Percentiles rank a stretch among this genome's conserved stretches.
Evolutionary conservation across 345 rosid species (phyloP).

Genomic region (Noccaea caerulescens): DNA sequence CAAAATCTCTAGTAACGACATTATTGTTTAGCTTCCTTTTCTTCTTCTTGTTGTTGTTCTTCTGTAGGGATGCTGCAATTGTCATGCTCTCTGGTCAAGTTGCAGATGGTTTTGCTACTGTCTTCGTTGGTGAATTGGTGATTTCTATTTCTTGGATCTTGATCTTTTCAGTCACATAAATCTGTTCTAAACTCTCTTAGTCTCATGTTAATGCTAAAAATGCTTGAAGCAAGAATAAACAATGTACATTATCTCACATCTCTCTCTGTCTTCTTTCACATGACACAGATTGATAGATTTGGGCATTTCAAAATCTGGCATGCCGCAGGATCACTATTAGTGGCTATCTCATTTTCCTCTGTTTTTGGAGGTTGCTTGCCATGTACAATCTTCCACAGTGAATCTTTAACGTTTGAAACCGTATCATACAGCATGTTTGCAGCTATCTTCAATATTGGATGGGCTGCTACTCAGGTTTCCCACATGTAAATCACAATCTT

Average conservation of each 20-base stretch:
- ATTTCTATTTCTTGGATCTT: not conserved
- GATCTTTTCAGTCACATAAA: not conserved
- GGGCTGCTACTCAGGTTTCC: slow-evolving; percentile 99
- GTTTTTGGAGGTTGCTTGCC: slow-evolving; percentile 94
- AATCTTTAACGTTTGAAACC: slow-evolving; percentile 59
- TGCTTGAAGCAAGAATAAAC: slow-evolving; percentile 6
- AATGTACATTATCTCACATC: slow-evolving; percentile 13
- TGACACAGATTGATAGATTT: slow-evolving; percentile 64
- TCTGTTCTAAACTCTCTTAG: not conserved
- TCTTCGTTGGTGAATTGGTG: slow-evolving; percentile 92
- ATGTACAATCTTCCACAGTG: slow-evolving; percentile 58
- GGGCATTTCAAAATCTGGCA: slow-evolving; percentile 97
- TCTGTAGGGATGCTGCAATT: slow-evolving; percentile 74
- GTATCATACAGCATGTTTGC: slow-evolving; percentile 78
- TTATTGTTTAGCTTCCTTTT: not conserved
- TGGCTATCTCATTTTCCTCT: slow-evolving; percentile 90
- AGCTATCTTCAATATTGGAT: slow-evolving; percentile 91
- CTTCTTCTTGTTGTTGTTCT: not conserved
- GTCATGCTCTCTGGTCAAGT: slow-evolving; percentile 96
- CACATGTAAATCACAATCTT: slow-evolving; percentile 69
- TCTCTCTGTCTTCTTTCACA: slow-evolving; percentile 10
- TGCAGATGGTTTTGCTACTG: slow-evolving; percentile 87
- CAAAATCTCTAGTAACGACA: not conserved
- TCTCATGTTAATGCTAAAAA: not conserved
- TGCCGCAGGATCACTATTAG: slow-evolving; percentile 83